Evolutionary conservation across 2,329 filamentous ascomycete genomes (phyloP).

Genomic region (Nothophaeocryptopus gaeumannii): DNA sequence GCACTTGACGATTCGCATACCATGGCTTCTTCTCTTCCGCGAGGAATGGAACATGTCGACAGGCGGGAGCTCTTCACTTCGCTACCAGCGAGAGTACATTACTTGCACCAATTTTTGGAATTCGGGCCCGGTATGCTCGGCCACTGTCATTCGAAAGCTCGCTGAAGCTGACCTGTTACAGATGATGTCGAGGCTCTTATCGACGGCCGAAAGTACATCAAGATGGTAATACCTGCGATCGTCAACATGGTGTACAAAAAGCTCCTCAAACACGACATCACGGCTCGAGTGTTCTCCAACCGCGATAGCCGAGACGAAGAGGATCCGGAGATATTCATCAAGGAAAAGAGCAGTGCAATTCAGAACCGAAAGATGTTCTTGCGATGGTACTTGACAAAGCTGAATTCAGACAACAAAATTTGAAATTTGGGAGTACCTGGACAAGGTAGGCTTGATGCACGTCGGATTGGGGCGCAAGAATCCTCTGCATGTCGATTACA

Average conservation of each 20-base stretch:
- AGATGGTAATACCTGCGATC: constrained; percentile 75
- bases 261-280: constrained; percentile 76
- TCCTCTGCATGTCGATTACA: constrained; percentile 74
- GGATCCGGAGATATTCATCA: constrained; percentile 60
- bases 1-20: background rate
- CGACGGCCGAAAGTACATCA: constrained; percentile 71
- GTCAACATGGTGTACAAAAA: constrained; percentile 85
- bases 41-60: constrained; percentile 58
- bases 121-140: constrained; percentile 44
- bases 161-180: constrained; percentile 36
- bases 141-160: background rate
- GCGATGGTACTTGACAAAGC: constrained; percentile 69
- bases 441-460: constrained; percentile 82
- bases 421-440: constrained; percentile 79
- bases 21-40: constrained; percentile 18
- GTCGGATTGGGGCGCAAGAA: constrained; percentile 70
- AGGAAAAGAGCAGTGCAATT: constrained; percentile 71
- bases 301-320: constrained; percentile 62
- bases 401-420: constrained; percentile 73
- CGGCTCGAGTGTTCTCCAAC: constrained; percentile 69
- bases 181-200: constrained; percentile 70
- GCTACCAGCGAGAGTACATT: constrained; percentile 66
- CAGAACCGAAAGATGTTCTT: constrained; percentile 73
- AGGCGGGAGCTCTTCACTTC: constrained; percentile 69
- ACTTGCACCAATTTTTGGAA: constrained; percentile 73